A percentile compares a stretch with the other conserved stretches of the same genome.
phyloP scores from a whole-genome alignment of 805 yeast species.

The Hanseniaspora clermontiae region DNA sequence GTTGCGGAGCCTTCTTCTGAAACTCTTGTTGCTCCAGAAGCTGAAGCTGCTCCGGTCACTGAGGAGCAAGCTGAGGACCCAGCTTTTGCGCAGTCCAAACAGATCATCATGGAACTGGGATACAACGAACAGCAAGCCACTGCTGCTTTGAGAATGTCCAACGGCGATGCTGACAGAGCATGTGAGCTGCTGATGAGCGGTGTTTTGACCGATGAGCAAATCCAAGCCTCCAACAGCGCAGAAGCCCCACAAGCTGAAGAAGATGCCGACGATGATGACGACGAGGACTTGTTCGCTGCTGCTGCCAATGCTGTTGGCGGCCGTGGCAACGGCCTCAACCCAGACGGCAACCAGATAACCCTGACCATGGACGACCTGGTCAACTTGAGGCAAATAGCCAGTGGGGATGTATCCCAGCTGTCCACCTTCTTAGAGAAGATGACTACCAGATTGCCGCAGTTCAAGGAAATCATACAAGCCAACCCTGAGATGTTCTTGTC shows the following conservation, averaged over 20 bases:
- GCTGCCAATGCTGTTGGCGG: slow-evolving; percentile 20
- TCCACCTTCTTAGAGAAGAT: slow-evolving; percentile 74
- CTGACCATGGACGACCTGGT: slow-evolving; percentile 36
- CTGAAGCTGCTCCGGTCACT: slow-evolving; percentile 19
- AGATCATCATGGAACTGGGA: slow-evolving; percentile 90
- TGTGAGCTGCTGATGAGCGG: slow-evolving; percentile 90
- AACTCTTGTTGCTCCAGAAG: slow-evolving; percentile 24
- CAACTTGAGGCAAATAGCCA: slow-evolving; percentile 63
- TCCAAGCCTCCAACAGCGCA: slow-evolving; percentile 12
- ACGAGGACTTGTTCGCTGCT: slow-evolving; percentile 33
- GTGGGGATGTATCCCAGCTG: slow-evolving; percentile 76
- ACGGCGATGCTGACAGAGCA: slow-evolving; percentile 94
- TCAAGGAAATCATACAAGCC: slow-evolving; percentile 63
- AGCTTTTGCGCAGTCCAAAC: slow-evolving; percentile 46
- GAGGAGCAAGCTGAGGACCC: slow-evolving; percentile 20
- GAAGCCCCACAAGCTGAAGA: slow-evolving; percentile 19
- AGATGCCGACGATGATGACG: slow-evolving; percentile 25
- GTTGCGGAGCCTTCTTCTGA: slow-evolving; percentile 15
- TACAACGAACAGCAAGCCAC: slow-evolving; percentile 79
- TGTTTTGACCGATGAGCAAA: slow-evolving; percentile 29
- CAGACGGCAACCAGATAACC: slow-evolving; percentile 29
- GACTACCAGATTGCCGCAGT: slow-evolving; percentile 69
- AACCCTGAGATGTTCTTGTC: slow-evolving; percentile 86
- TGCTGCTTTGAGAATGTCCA: slow-evolving; percentile 86
- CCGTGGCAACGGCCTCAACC: slow-evolving; percentile 20